These are phyloP conservation scores for Jasminum sambac DNA, from an alignment of 257 asterid species.

Conservation along the genomic window DNA sequence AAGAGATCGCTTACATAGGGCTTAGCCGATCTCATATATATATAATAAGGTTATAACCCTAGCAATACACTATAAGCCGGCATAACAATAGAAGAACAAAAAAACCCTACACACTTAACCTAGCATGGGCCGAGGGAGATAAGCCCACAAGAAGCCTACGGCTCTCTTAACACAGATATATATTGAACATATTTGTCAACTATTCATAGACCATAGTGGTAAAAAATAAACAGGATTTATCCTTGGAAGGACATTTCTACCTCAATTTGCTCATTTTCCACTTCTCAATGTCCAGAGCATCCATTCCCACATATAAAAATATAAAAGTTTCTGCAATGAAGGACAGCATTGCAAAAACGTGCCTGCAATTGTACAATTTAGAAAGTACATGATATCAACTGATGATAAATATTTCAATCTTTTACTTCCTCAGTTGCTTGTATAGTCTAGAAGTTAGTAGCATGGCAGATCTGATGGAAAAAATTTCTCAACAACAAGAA, in stretches of 20 bases:
- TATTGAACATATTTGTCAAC: not conserved
- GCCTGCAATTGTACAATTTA: constrained; percentile 51
- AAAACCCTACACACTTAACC: no score
- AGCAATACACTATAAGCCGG: no score
- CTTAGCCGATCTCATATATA: no score
- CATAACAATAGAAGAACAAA: no score
- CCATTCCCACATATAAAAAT: constrained; percentile 94
- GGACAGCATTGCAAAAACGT: constrained; percentile 83
- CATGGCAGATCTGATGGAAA: not conserved
- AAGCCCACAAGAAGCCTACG: no score
- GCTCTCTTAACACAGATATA: no score
- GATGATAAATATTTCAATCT: not conserved
- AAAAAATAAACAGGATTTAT: not conserved
- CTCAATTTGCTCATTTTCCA: constrained; percentile 80
- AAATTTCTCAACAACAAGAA: not conserved
- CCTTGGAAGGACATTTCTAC: constrained; percentile 32
- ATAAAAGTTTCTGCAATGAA: constrained; percentile 88
- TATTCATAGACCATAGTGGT: not conserved
- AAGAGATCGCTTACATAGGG: no score
- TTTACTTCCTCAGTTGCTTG: not conserved
- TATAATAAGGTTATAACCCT: no score
- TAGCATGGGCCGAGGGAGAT: no score
- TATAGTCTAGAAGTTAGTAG: not conserved
- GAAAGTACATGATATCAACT: constrained; percentile 5
- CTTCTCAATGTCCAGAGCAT: constrained; percentile 78